Base-by-base conservation (phyloP, 768 basidiomycete genomes). In the Guyanaporus albipodus region DNA sequence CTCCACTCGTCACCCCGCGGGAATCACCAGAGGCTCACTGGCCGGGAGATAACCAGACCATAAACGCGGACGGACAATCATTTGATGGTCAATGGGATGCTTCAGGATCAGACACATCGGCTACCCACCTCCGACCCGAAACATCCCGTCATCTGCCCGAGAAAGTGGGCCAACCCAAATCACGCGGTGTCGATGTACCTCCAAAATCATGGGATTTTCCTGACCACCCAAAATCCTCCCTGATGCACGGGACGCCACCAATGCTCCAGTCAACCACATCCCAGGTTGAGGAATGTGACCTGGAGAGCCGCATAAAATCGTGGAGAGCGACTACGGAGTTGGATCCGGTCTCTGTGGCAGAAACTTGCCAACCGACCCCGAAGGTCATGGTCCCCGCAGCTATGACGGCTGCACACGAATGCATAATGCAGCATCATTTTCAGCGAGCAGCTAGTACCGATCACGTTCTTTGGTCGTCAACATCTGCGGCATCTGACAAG, bases 401-500 rank as follows among this genome's bases (percentile, higher is more conserved):
- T 6, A 46, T 37, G 15, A 59, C 55, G 14, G 52, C 51, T 31
- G 56, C 46, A 42, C 65, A 65, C 17, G 64, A 58, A 21, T 59
- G 56, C n/a, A 49, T 54, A 12, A 35, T 63, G 19, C 55, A 42
- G 36, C 31, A 18, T 35, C 31, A 49, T 23, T 34, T 33, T 26
- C 36, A 2, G 14, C 35, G 48, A 38, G 42, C 21, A 23, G 18
- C 19, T 31, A 73, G 80, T 53, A 61, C 83, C 24, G 80, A 79
- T 31, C 83, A 87, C 54, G 87, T 72, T 56, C 56, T 70, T 11
- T 89, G 83, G 80, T 82, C 84, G 8, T 70, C 80, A 18, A 79
- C 83, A 4, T 85, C 86, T 10, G 61, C 60, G 1, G 85, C 83
- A 9, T 65, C 63, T 48, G 67, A 69, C 27, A 62, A 63, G n/a